Evolutionary conservation across 345 rosid species (phyloP), one percentile per base, ranked within the genome.

Genomic region (Zanthoxylum bungeanum): DNA sequence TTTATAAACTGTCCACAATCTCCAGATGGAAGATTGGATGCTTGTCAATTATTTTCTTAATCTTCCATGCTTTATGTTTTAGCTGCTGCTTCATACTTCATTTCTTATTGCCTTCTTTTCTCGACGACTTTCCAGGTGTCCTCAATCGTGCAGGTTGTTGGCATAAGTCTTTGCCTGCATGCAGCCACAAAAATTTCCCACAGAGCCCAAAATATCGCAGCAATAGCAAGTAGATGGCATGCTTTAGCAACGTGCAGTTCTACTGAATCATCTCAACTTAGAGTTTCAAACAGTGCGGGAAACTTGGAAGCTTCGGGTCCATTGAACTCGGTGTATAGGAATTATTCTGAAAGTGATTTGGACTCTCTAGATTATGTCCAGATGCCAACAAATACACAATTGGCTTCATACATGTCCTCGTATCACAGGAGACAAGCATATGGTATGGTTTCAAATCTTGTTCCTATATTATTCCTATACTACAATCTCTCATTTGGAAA

Each of bases 181-280:
- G 98, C 93, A 24, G 97, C 96, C 9, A 91, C 98, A 19, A 93
- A 75, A 76, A 93, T 93, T 71, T 93, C 97, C 22, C 92, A 85
- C 56, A 87, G 98, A 82, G 97, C 98, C 16, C 93, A 88, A 73
- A 88, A 84, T 34, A 75, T 88, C 52, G 91, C 89, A 58, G 84
- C 97, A 0, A 46, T 86, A 64, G 96, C 91, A 14, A 86, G 93
- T 75, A 84, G 85, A 85, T 93, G 98, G 97, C 98, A 93, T 75
- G 97, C 97, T 21, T 56, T 89, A 40, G 90, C 84, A 65, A 91
- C 97, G 16, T 91, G 97, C 49, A 40, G 76, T 31, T 65, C 87
- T 9, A 49, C 68, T 31, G 96, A 85, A 47, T 47, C 82, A 66
- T 76, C 91, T 72, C 83, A 78, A 21, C 53, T 82, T 50, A 81